Conservation (phyloP, 2,329 filamentous ascomycete species). For the Arthroderma sp. region DNA sequence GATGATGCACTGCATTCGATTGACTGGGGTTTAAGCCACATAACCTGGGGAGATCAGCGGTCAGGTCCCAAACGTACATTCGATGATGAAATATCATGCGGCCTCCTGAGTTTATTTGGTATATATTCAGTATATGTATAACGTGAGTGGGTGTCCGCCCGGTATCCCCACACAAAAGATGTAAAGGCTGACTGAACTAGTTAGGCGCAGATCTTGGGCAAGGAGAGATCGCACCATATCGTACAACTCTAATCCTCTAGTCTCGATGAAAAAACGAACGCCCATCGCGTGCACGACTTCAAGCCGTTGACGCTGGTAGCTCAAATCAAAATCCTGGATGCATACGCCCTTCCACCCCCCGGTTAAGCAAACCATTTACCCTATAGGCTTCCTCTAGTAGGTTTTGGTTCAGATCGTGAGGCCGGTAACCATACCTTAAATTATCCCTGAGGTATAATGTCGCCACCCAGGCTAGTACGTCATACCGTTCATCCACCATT, state of each 20-base stretch:
- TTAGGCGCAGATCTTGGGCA: not conserved
- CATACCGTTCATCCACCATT: no score
- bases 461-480: not conserved
- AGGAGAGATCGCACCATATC: not conserved
- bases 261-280: not conserved
- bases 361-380: not conserved
- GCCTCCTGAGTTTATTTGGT: not conserved
- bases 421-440: not conserved
- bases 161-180: not conserved
- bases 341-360: not conserved
- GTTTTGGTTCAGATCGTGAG: not conserved
- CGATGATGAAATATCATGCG: not conserved
- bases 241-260: not conserved
- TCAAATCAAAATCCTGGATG: not conserved
- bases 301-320: not conserved
- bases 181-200: not conserved
- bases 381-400: not conserved
- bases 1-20: not conserved
- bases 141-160: not conserved
- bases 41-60: not conserved
- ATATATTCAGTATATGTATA: not conserved
- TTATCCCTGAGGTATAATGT: not conserved
- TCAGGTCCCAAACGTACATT: not conserved
- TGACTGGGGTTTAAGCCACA: not conserved
- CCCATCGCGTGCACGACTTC: not conserved